phyloP scores from a whole-genome alignment of 352 stramenopile species.

The Globisporangium canariense region DNA sequence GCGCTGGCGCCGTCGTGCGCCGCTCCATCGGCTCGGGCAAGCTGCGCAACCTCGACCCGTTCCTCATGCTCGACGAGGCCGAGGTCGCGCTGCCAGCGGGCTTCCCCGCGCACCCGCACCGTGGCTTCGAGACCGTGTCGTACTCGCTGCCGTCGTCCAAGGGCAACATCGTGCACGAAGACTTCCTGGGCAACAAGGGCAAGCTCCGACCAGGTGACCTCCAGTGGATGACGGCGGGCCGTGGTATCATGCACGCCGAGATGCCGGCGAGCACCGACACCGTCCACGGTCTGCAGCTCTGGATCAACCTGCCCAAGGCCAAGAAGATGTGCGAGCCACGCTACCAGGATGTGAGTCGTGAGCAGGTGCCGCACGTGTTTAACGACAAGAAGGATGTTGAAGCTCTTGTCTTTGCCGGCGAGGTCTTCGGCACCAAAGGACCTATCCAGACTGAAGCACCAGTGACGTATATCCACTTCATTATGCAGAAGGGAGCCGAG shows the following conservation, averaged over 20 bases:
- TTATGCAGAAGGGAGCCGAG: slow-evolving; percentile 14
- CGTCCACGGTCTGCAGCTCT: slow-evolving; percentile 25
- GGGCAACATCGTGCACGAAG: slow-evolving; percentile 84
- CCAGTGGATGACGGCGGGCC: slow-evolving; percentile 58
- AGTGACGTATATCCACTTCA: slow-evolving; percentile 30
- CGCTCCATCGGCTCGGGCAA: slow-evolving; percentile 50
- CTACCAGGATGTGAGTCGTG: slow-evolving; percentile 27
- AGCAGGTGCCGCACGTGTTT: slow-evolving; percentile 18
- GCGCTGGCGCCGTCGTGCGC: slow-evolving; percentile 49
- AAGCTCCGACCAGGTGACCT: slow-evolving; percentile 43
- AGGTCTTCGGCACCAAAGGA: slow-evolving; percentile 21
- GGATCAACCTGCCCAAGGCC: slow-evolving; percentile 24
- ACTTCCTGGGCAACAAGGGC: slow-evolving; percentile 69
- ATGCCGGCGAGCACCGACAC: slow-evolving; percentile 20
- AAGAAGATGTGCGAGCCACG: slow-evolving; percentile 26
- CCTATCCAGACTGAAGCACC: slow-evolving; percentile 23
- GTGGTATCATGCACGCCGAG: slow-evolving; percentile 33
- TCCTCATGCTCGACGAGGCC: slow-evolving; percentile 63
- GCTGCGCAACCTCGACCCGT: slow-evolving; percentile 46
- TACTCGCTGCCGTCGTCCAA: slow-evolving; percentile 76
- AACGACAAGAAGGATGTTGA: slow-evolving; percentile 9
- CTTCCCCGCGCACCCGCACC: slow-evolving; percentile 89
- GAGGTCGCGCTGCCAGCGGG: slow-evolving; percentile 57
- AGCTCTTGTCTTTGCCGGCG: slow-evolving; percentile 27
- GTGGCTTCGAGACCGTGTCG: slow-evolving; percentile 91